Evolutionary conservation across 352 stramenopile genomes (phyloP).

Genomic region (Pythium brachiatum): DNA sequence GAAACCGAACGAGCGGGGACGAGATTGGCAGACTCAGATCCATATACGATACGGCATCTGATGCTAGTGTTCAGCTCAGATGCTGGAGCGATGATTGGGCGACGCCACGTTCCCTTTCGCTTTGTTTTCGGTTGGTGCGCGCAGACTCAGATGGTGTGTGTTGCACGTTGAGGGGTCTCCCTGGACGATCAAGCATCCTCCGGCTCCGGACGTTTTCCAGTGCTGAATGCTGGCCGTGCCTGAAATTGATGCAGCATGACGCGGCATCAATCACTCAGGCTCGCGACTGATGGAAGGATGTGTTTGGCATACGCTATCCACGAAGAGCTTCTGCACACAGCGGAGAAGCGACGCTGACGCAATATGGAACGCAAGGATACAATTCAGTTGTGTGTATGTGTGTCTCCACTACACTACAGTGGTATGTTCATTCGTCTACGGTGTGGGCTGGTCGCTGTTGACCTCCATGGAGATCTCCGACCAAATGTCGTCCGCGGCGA

Average conservation of each 20-base stretch:
- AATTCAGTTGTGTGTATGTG: background rate
- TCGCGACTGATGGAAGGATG: no score
- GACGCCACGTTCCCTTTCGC: constrained; percentile 12
- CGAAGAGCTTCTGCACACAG: background rate
- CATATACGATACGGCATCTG: background rate
- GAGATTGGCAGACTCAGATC: background rate
- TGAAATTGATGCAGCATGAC: no score
- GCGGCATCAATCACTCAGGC: background rate
- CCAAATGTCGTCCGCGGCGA: constrained; percentile 66
- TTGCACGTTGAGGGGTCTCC: constrained; percentile 16
- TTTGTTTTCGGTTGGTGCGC: background rate
- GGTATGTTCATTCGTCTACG: constrained; percentile 1
- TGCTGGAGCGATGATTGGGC: constrained; percentile 16
- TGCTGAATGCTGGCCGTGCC: background rate
- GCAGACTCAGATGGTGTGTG: constrained; percentile 2
- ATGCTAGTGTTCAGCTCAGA: background rate
- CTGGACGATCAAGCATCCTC: background rate
- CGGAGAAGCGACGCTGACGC: background rate
- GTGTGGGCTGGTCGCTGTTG: constrained; percentile 27
- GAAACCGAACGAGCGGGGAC: background rate
- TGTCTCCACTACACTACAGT: background rate
- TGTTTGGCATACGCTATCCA: background rate
- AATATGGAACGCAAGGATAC: background rate
- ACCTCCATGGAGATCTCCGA: constrained; percentile 59
- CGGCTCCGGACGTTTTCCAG: background rate